Conservation (phyloP, 805 yeast species). For the Zygotorulaspora sp. region DNA sequence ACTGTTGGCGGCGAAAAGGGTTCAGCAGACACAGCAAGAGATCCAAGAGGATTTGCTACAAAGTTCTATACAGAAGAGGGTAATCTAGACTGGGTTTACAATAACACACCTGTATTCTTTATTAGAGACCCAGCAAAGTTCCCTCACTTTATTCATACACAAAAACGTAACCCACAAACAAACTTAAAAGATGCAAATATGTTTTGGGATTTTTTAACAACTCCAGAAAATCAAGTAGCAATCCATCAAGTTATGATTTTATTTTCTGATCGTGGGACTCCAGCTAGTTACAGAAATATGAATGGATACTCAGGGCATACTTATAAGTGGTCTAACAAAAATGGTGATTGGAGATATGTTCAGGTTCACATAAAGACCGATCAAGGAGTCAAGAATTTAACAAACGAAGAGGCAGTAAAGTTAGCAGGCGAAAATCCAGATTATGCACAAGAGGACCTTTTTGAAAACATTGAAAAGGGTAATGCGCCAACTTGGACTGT, state of each 20-base stretch:
- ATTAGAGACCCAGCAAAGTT: slow-evolving; percentile 61
- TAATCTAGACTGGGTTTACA: slow-evolving; percentile 66
- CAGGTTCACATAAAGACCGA: slow-evolving; percentile 54
- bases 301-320: slow-evolving; percentile 67
- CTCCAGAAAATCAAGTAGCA: slow-evolving; percentile 61
- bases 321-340: slow-evolving; percentile 52
- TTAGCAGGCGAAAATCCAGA: slow-evolving; percentile 79
- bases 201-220: slow-evolving; percentile 80
- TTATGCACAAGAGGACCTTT: slow-evolving; percentile 73
- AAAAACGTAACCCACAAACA: slow-evolving; percentile 64
- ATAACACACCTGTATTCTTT: slow-evolving; percentile 66
- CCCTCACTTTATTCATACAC: slow-evolving; percentile 63
- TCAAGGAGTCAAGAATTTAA: slow-evolving; percentile 49
- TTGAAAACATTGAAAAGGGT: slow-evolving; percentile 71
- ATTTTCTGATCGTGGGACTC: slow-evolving; percentile 65
- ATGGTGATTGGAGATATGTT: slow-evolving; percentile 52
- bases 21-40: slow-evolving; percentile 61
- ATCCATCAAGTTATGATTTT: slow-evolving; percentile 60
- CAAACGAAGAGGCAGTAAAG: slow-evolving; percentile 62
- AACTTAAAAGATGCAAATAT: slow-evolving; percentile 73
- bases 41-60: slow-evolving; percentile 65
- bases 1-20: slow-evolving; percentile 71
- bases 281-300: slow-evolving; percentile 51
- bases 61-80: slow-evolving; percentile 68
- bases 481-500: slow-evolving; percentile 81